These are phyloP conservation scores for Choiromyces venosus DNA, from an alignment of 495 filamentous ascomycete genomes.

Conservation along the genomic window DNA sequence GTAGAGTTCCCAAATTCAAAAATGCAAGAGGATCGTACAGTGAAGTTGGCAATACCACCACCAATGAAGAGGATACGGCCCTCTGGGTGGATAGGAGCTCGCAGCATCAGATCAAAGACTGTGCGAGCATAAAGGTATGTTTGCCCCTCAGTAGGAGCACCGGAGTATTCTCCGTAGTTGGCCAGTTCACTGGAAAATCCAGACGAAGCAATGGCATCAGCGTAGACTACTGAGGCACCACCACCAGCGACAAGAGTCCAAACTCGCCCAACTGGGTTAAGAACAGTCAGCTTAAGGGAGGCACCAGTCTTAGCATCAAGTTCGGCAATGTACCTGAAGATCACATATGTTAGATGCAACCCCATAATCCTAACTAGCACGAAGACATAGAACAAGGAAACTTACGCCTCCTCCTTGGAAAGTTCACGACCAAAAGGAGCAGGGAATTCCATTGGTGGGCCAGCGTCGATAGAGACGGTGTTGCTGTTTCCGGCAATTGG, in stretches of 20 bases:
- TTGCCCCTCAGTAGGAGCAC: conserved; percentile 95
- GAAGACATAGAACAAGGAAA: background rate
- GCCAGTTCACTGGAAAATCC: conserved; percentile 94
- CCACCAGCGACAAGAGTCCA: conserved; percentile 99
- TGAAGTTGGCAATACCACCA: conserved; percentile 99
- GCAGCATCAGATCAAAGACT: conserved; percentile 95
- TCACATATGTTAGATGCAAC: conserved; percentile 14
- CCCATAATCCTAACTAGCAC: background rate
- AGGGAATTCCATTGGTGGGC: conserved; percentile 97
- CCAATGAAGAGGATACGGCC: conserved; percentile 99
- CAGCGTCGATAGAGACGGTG: conserved; percentile 91
- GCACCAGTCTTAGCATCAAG: conserved; percentile 99
- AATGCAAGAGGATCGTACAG: conserved; percentile 49
- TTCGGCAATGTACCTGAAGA: conserved; percentile 73
- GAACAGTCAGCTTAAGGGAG: conserved; percentile 93
- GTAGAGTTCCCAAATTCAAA: conserved; percentile 41
- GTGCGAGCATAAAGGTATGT: conserved; percentile 97
- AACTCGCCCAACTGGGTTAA: conserved; percentile 84
- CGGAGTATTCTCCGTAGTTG: conserved; percentile 99
- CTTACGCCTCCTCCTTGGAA: conserved; percentile 83
- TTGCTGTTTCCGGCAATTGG: conserved; percentile 51
- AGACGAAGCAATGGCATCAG: conserved; percentile 94
- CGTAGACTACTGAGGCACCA: conserved; percentile 98
- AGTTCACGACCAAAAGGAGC: conserved; percentile 98
- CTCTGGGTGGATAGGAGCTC: conserved; percentile 73